Conservation (phyloP, 1,284 basidiomycete species). For the Coniferiporia weirii region DNA sequence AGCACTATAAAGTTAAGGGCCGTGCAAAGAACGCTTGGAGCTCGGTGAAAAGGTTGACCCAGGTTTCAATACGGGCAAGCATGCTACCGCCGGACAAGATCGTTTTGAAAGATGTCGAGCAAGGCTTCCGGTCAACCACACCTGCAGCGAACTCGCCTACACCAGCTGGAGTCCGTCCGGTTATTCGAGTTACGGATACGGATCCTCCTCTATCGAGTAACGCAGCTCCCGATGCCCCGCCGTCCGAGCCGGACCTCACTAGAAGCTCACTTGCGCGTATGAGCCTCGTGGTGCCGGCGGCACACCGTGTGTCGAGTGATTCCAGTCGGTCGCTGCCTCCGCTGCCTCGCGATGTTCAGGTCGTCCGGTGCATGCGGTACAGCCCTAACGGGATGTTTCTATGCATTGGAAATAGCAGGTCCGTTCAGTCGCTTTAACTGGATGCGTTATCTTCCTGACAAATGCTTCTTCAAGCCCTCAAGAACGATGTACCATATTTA, state of each 20-base stretch:
- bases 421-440: neutral
- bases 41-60: neutral
- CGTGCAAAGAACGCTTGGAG: neutral
- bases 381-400: conserved; percentile 16
- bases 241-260: conserved; percentile 2
- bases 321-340: conserved; percentile 12
- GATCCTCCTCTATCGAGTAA: neutral
- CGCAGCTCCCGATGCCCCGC: neutral
- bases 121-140: neutral
- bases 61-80: neutral
- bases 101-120: neutral
- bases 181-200: conserved; percentile 10
- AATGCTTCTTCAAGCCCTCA: neutral
- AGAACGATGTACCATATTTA: conserved; percentile 13
- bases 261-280: neutral
- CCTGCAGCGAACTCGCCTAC: neutral
- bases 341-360: conserved; percentile 8
- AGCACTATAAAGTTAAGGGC: neutral
- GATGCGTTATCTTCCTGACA: neutral
- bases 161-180: neutral
- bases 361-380: conserved; percentile 10
- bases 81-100: neutral
- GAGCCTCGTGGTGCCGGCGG: conserved; percentile 5
- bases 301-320: conserved; percentile 11
- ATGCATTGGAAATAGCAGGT: conserved; percentile 15